Base-by-base conservation (phyloP, 495 filamentous ascomycete species). In the Penicillium riverlandense region DNA sequence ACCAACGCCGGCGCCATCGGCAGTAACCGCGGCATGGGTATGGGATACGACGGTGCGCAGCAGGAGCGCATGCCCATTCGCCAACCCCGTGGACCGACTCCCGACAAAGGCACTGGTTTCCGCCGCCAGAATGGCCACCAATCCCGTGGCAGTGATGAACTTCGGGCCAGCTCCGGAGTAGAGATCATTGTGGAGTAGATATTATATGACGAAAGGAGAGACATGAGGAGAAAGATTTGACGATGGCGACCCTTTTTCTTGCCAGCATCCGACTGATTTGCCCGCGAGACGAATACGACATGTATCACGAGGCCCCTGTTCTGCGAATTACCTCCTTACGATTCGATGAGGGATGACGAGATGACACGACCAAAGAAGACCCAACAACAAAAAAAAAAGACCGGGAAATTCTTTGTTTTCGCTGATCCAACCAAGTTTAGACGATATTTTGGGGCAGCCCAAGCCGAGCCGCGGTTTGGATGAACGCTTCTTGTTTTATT, bases 91-190 rank as follows among this genome's bases (percentile, higher is more conserved):
- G 88, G 87, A 32, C 88, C 90, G 29, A 69, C 77, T 37, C 74
- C 74, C 33, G 90, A 95, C 49, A 89, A 90, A 67, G 80, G 78
- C 36, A 65, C 80, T 44, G 88, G 86, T 11, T 95, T 94, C 56
- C 72, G 75, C 50, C 79, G 87, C 47, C 77, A 83, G 51, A 90
- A 88, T 61, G 89, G 89, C 49, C 90, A 96, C 63, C 78, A 82
- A 57, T 74, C 82, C 40, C 80, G 85, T 41, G 82, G 86, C 46
- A 92, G 88, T 65, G 90, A 90, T 74, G 83, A 86, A 56, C 67
- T 85, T 38, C 75, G 74, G 44, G 68, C 72, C 44, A 76, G 70
- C 49, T 77, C 73, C 39, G 72, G 74, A 33, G 77, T 74, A 45
- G 74, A 76, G 46, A 77, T 77, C 55, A 77, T 77, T 46, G 74